phyloP scores from a whole-genome alignment of 257 asterid species.

The Buddleja alternifolia region DNA sequence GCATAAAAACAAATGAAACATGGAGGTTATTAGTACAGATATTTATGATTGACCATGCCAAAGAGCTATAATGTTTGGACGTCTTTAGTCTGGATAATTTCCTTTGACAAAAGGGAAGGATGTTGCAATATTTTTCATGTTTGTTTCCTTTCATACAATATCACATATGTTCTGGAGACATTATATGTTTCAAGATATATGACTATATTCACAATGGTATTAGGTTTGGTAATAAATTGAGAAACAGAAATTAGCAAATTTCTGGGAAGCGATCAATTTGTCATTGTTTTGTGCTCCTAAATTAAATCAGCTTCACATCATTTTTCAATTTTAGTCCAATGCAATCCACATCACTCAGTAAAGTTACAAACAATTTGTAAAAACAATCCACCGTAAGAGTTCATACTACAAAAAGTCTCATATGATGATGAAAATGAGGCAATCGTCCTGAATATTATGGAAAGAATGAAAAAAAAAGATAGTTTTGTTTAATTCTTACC shows the following conservation, averaged over 20 bases:
- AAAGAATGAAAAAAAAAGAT: conserved; percentile 5
- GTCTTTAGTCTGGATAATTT: conserved; percentile 13
- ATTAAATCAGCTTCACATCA: not conserved
- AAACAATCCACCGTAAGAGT: not conserved
- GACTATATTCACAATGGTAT: not conserved
- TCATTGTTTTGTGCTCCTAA: not conserved
- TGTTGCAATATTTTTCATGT: conserved; percentile 10
- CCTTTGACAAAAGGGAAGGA: not conserved
- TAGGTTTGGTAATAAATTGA: not conserved
- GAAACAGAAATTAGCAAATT: not conserved
- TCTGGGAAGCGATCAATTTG: not conserved
- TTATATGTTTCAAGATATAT: not conserved
- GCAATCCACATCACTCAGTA: not conserved
- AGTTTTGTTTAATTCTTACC: conserved; percentile 48
- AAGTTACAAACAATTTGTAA: not conserved
- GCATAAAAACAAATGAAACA: conserved; percentile 36
- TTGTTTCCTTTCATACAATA: conserved; percentile 17
- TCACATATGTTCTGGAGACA: conserved; percentile 12
- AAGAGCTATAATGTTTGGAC: conserved; percentile 12
- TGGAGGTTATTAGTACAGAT: conserved; percentile 18
- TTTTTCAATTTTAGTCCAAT: conserved; percentile 3
- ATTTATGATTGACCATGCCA: not conserved
- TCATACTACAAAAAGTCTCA: not conserved
- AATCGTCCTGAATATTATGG: not conserved
- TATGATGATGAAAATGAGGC: not conserved